phyloP scores from a whole-genome alignment of 768 basidiomycete species.

The Boletus sensibilis region DNA sequence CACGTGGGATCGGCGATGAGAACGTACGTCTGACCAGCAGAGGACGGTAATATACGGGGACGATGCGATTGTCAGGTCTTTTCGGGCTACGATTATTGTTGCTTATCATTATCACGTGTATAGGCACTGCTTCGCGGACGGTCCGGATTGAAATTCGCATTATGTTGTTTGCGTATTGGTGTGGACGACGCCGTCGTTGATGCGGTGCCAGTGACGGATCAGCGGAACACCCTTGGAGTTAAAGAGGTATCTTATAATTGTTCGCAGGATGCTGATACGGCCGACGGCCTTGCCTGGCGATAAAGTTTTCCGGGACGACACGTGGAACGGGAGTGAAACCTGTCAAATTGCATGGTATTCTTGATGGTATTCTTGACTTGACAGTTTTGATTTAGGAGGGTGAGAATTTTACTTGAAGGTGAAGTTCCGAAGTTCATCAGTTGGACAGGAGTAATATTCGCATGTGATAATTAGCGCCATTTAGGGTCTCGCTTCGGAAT shows the following conservation, averaged over 20 bases:
- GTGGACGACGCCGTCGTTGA: neutral
- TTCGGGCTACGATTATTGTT: neutral
- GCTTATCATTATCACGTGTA: conserved; percentile 20
- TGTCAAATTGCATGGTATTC: neutral
- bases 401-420: too few relatives aligned
- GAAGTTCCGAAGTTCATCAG: too few relatives aligned
- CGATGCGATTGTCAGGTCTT: neutral
- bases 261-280: neutral
- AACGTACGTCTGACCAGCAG: neutral
- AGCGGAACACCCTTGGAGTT: conserved; percentile 6
- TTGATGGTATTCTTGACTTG: neutral
- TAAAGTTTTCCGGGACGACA: neutral
- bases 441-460: neutral
- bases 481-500: conserved; percentile 15
- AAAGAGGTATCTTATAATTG: neutral
- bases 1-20: neutral
- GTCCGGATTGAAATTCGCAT: conserved; percentile 10
- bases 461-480: conserved; percentile 26
- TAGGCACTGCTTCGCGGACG: conserved; percentile 11
- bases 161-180: neutral
- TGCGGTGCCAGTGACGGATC: neutral
- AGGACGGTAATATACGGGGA: conserved; percentile 5
- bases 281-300: neutral
- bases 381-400: neutral
- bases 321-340: neutral